Percentiles rank a stretch among this genome's conserved stretches.
phyloP scores from a whole-genome alignment of 2,329 filamentous ascomycete species.

The Colletotrichum eremochloae region DNA sequence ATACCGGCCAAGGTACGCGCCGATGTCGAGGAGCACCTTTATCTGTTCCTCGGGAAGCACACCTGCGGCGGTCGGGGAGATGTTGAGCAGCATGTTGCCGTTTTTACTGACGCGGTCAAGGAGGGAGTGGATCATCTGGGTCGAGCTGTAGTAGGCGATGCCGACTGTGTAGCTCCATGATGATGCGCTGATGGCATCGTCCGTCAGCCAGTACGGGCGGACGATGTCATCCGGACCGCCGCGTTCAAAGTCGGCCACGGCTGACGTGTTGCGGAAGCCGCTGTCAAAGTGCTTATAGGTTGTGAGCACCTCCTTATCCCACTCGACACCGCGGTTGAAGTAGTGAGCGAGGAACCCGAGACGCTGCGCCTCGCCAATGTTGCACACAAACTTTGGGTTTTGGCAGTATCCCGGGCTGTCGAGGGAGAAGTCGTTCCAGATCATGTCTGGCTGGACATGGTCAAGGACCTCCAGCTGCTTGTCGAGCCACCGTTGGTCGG shows the following conservation, averaged over 20 bases:
- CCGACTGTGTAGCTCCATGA: not conserved
- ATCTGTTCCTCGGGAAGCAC: not conserved
- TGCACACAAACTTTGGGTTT: not conserved
- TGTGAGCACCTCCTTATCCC: not conserved
- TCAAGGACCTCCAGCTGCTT: not conserved
- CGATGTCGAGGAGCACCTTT: not conserved
- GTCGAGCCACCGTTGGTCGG: not conserved
- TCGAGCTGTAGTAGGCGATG: not conserved
- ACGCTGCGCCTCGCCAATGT: not conserved
- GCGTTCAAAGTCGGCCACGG: not conserved
- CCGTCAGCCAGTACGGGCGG: not conserved
- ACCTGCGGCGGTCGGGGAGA: not conserved
- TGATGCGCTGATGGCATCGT: not conserved
- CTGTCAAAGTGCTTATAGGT: not conserved
- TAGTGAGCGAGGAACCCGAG: not conserved
- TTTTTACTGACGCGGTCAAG: slow-evolving; percentile 1
- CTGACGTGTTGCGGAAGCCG: not conserved
- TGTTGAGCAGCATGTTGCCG: slow-evolving; percentile 3
- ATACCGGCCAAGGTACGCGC: not conserved
- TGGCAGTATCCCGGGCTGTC: not conserved
- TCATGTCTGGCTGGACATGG: not conserved
- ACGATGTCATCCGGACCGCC: not conserved
- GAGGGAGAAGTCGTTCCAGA: slow-evolving; percentile 1
- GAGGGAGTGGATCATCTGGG: not conserved
- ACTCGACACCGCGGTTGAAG: not conserved